A percentile compares a stretch with the other conserved stretches of the same genome.
These are phyloP conservation scores for Metarhizium brunneum DNA, from an alignment of 2,329 filamentous ascomycete species.

Conservation along the genomic window DNA sequence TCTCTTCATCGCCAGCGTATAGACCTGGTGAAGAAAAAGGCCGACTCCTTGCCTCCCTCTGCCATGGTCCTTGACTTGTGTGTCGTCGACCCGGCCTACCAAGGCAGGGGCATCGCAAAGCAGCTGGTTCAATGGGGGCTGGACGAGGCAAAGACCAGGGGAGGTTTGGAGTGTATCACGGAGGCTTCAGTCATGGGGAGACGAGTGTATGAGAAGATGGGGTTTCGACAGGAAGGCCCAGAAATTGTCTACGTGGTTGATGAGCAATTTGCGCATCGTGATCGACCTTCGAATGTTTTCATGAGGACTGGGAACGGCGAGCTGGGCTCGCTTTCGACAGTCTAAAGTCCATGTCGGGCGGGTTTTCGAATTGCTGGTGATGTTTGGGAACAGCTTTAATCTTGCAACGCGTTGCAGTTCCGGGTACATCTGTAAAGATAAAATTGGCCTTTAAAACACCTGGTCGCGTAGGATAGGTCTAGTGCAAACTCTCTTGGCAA, in stretches of 20 bases:
- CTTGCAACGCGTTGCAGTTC: no score
- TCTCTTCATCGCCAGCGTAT: constrained; percentile 35
- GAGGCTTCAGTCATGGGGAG: constrained; percentile 42
- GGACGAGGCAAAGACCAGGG: constrained; percentile 29
- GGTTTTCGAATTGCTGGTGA: no score
- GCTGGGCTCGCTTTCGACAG: no score
- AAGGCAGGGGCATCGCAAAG: constrained; percentile 37
- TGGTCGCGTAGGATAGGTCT: no score
- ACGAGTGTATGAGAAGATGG: constrained; percentile 34
- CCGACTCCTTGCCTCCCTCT: constrained; percentile 28
- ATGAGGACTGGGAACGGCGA: constrained; percentile 26
- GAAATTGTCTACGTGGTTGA: constrained; percentile 36
- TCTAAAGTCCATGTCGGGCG: no score
- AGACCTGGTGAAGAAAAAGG: constrained; percentile 31
- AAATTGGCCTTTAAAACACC: no score
- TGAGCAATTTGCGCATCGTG: constrained; percentile 27
- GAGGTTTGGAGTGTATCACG: constrained; percentile 30
- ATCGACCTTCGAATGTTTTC: constrained; percentile 35
- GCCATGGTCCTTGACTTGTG: constrained; percentile 42
- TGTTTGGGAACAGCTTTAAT: no score
- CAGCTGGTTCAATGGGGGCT: constrained; percentile 38
- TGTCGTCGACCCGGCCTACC: constrained; percentile 42
- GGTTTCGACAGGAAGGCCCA: constrained; percentile 29
- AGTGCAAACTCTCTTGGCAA: no score
- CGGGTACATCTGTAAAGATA: no score